Evolutionary conservation across 768 basidiomycete genomes (phyloP).

Genomic region (Termitomyces titanicus): DNA sequence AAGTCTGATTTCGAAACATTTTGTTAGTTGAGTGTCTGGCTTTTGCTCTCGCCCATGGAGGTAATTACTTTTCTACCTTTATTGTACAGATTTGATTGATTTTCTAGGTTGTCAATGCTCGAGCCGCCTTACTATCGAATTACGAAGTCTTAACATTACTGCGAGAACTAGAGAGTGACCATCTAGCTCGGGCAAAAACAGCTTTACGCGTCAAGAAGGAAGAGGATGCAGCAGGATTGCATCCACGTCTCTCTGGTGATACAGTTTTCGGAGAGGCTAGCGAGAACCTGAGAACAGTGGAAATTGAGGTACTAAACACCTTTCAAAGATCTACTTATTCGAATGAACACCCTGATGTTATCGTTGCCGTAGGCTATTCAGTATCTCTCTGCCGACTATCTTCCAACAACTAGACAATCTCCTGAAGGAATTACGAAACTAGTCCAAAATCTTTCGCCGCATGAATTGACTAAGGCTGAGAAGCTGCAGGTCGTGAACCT

Average conservation of each 20-base stretch:
- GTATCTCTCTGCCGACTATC: slow-evolving; percentile 74
- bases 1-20: not conserved
- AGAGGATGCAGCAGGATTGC: slow-evolving; percentile 49
- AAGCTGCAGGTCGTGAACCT: slow-evolving; percentile 92
- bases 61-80: not conserved
- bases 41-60: slow-evolving; percentile 1
- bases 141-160: slow-evolving; percentile 81
- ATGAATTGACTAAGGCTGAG: slow-evolving; percentile 84
- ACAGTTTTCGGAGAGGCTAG: slow-evolving; percentile 43
- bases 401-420: slow-evolving; percentile 66
- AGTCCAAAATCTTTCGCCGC: slow-evolving; percentile 61
- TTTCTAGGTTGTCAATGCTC: slow-evolving; percentile 59
- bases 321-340: not conserved
- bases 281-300: slow-evolving; percentile 81
- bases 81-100: not conserved
- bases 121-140: slow-evolving; percentile 84
- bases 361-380: slow-evolving; percentile 64
- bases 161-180: slow-evolving; percentile 70
- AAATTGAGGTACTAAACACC: slow-evolving; percentile 60
- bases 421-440: slow-evolving; percentile 61
- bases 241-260: slow-evolving; percentile 1
- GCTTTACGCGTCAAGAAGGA: slow-evolving; percentile 76
- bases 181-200: slow-evolving; percentile 64
- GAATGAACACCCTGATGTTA: not conserved
- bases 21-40: not conserved